Base-by-base conservation (phyloP, 139 green algal species). In the Raphidocelis subcapitata region DNA sequence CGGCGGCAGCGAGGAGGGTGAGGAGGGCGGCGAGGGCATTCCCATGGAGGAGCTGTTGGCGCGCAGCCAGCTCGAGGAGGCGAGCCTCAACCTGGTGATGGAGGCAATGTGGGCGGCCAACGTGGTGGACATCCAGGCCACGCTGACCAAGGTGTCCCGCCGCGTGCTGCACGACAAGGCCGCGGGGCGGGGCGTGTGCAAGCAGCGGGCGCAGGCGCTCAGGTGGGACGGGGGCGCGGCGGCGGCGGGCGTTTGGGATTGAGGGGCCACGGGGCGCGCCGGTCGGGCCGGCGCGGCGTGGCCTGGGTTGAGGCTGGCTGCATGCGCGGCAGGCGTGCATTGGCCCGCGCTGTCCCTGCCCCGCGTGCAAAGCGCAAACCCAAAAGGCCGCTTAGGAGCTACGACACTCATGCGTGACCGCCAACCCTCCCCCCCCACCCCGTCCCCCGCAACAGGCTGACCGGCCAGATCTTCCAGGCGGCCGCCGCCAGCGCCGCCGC, bases 81-180 rank as follows among this genome's bases (percentile, higher is more conserved):
- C 82, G 20, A 74, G 87, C 4, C 62, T 96, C 67, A 88, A 88
- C 14, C 65, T 97, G 8, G 91, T 95, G 86, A 81, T 97, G 57
- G 87, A 95, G 37, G 92, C 92, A 21, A 94, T 96, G 89, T 97
- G 92, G 92, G 92, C 91, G 3, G 86, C 90, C 63, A 97, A 96
- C 66, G 84, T 88, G 66, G 62, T 97, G 5, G 93, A 98, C 84
- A 96, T 98, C 26, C 80, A 97, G 54, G 60, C 14, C 54, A 97
- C 92, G 0, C 52, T 97, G 24, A 73, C 72, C 31, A n/a, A 24
- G 49, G 66, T 73, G 44, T 70, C 41, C 64, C 16, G 41, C 24
- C n/a, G 5, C 14, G 44, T 70, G 64, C 26, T 70, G 46, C 18
- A 70, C 3, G 44, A 70, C 28, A 59, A 32, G 41, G 26, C 36